Evolutionary conservation across 768 basidiomycete species (phyloP).

Genomic region (Lactarius pseudohatsudake): DNA sequence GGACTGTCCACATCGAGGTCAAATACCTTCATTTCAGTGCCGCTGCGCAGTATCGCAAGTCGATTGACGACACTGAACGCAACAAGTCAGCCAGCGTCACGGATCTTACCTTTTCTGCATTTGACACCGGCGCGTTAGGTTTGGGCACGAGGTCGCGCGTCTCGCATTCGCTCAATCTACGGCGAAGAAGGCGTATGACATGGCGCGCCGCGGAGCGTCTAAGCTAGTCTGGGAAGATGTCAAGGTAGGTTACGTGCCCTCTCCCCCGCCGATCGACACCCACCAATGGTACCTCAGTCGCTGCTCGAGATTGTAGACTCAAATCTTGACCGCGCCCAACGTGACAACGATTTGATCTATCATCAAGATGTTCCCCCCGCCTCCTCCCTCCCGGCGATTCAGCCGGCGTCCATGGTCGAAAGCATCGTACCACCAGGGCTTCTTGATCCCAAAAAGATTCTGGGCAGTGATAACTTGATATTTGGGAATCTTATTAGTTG

Average conservation of each 20-base stretch:
- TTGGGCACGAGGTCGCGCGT: constrained; percentile 84
- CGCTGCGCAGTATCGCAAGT: constrained; percentile 85
- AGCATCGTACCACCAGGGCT: constrained; percentile 56
- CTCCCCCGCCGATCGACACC: background rate
- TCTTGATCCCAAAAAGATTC: constrained; percentile 52
- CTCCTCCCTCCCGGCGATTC: constrained; percentile 63
- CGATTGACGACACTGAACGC: constrained; percentile 81
- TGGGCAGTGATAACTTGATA: constrained; percentile 56
- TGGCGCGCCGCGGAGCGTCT: constrained; percentile 61
- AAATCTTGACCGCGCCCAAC: constrained; percentile 66
- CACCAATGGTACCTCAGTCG: constrained; percentile 49
- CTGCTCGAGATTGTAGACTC: constrained; percentile 69
- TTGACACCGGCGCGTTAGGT: constrained; percentile 47
- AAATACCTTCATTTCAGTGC: constrained; percentile 86
- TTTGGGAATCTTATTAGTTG: constrained; percentile 79
- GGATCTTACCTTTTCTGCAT: background rate
- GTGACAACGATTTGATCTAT: constrained; percentile 96
- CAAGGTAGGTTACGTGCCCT: constrained; percentile 50
- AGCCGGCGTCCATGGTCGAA: constrained; percentile 65
- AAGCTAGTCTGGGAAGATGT: constrained; percentile 71
- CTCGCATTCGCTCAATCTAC: constrained; percentile 63
- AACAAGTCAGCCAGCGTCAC: constrained; percentile 52
- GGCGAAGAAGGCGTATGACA: constrained; percentile 69
- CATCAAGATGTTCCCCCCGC: constrained; percentile 80
- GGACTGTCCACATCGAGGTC: constrained; percentile 77